Conservation (phyloP, 108 stramenopile species). For the Pseudonitzschia multiseries region DNA sequence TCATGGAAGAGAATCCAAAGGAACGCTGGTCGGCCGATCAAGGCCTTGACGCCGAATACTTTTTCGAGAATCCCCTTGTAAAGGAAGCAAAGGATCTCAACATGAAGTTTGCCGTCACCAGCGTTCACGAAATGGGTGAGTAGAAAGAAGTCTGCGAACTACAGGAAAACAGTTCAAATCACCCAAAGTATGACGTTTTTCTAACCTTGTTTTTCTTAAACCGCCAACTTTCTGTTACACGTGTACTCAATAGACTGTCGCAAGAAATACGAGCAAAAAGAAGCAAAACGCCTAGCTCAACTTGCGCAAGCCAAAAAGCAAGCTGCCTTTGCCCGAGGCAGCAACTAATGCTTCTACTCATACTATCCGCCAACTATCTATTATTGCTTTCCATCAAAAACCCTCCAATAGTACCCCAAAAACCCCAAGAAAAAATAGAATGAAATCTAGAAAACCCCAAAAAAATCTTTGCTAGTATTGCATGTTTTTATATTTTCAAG, state of each 20-base stretch:
- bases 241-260: constrained; percentile 43
- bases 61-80: constrained; percentile 80
- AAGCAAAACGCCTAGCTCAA: constrained; percentile 44
- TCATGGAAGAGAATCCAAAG: constrained; percentile 73
- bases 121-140: constrained; percentile 76
- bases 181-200: neutral
- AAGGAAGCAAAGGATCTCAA: constrained; percentile 74
- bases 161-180: no score
- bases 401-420: constrained; percentile 4
- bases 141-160: neutral
- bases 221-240: neutral
- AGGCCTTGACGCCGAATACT: constrained; percentile 82
- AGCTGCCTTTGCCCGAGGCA: constrained; percentile 29
- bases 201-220: neutral
- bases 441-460: neutral
- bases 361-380: neutral
- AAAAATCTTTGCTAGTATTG: constrained; percentile 1
- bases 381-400: neutral
- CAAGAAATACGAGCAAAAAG: constrained; percentile 73
- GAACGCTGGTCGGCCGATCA: constrained; percentile 79
- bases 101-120: constrained; percentile 81
- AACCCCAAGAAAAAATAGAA: constrained; percentile 18
- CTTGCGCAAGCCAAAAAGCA: constrained; percentile 22
- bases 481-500: neutral
- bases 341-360: neutral